Conservation (phyloP, 2,329 filamentous ascomycete genomes). For the Sodiomyces alkalinus region DNA sequence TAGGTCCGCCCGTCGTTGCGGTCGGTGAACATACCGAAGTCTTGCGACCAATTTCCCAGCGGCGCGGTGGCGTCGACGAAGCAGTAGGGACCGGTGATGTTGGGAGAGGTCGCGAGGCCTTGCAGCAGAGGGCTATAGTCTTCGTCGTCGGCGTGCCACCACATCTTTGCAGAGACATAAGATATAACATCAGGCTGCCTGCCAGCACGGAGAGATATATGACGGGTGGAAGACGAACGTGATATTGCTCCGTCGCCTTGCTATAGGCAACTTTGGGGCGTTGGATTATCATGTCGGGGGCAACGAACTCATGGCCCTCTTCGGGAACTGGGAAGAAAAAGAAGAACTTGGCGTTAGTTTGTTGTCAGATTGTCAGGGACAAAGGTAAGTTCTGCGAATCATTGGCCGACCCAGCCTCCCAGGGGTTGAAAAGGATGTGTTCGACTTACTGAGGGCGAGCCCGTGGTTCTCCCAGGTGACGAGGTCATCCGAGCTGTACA, state of each 20-base stretch:
- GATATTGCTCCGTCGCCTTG: conserved; percentile 35
- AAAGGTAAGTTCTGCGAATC: too few relatives aligned
- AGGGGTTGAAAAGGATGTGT: neutral
- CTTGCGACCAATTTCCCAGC: conserved; percentile 47
- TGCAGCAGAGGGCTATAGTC: conserved; percentile 41
- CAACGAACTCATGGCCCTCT: conserved; percentile 38
- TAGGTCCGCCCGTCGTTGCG: conserved; percentile 41
- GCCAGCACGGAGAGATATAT: neutral
- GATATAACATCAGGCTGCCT: too few relatives aligned
- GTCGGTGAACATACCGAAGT: conserved; percentile 46
- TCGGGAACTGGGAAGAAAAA: neutral
- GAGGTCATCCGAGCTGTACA: conserved; percentile 45
- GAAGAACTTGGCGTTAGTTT: too few relatives aligned
- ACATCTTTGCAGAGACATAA: too few relatives aligned
- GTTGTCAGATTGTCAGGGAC: too few relatives aligned
- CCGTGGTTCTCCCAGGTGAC: conserved; percentile 44
- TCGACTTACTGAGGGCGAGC: conserved; percentile 34
- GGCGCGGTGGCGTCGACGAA: conserved; percentile 38
- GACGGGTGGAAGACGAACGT: conserved; percentile 21
- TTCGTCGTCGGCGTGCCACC: conserved; percentile 46
- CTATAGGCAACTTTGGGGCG: conserved; percentile 47
- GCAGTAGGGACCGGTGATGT: conserved; percentile 35
- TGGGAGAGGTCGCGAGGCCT: conserved; percentile 37
- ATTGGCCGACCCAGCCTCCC: neutral
- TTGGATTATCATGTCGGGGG: conserved; percentile 41